Percentiles rank a stretch among this genome's conserved stretches.
Conservation (phyloP, 306 rosid genomes). For the Carpinus viminea region DNA sequence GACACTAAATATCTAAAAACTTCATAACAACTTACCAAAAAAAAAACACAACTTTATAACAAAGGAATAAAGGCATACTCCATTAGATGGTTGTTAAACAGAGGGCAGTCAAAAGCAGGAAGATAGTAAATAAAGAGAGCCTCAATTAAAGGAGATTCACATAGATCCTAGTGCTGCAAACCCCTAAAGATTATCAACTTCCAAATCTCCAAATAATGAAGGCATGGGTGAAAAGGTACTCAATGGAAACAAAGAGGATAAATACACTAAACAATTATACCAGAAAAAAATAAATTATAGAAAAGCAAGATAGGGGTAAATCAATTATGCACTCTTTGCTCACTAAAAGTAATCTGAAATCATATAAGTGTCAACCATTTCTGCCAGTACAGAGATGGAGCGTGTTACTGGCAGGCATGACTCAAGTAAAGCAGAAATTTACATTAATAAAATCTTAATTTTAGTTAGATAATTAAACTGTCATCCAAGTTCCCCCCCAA, state of each 20-base stretch:
- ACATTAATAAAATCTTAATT: neutral
- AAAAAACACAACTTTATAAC: neutral
- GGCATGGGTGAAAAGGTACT: neutral
- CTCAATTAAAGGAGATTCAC: neutral
- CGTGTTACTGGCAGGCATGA: neutral
- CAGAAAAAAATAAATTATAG: neutral
- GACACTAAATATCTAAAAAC: neutral
- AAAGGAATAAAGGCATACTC: neutral
- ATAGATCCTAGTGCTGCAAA: slow-evolving; percentile 9
- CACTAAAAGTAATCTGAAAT: neutral
- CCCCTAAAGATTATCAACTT: neutral
- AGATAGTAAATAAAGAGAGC: neutral
- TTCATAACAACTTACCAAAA: neutral
- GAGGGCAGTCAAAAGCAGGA: neutral
- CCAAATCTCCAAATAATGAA: neutral
- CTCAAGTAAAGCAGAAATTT: neutral
- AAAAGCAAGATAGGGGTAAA: neutral
- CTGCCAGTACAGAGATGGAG: neutral
- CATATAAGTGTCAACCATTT: neutral
- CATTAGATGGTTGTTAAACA: neutral
- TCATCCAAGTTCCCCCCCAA: neutral
- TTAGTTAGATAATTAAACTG: neutral
- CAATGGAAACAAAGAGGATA: neutral
- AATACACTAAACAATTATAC: neutral
- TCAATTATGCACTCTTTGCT: neutral